Evolutionary conservation across 108 stramenopile genomes (phyloP), one percentile per base, ranked within the genome.

Genomic region (Conticribra guillardii): DNA sequence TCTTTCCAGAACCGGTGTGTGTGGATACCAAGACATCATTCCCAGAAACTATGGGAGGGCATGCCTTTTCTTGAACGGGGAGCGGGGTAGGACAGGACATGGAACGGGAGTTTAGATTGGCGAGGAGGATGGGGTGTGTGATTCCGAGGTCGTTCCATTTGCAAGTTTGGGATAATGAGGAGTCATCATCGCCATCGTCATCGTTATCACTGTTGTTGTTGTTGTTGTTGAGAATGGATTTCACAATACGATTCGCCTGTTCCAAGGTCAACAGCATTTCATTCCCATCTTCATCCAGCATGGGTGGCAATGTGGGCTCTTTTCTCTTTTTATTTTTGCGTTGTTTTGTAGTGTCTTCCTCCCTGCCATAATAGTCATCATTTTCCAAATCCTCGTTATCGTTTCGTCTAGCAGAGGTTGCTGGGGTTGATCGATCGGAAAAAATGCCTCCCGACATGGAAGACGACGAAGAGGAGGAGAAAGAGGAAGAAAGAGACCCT

Each of bases 1-100:
- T 96, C 64, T 96, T 96, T 4, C 94, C 94, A 31, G 79, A 82
- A 8, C 94, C 94, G 0, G 94, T 96, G 60, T 93, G 92, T 0
- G 91, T 91, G 23, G 90, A 91, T 0, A 95, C 67, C 23, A 96
- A 59, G 7, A 88, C 87, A 65, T 93, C 94, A 54, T 81, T 79
- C 32, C 82, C 85, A 9, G 69, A 64, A 7, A 90, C 24, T 8
- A 91, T 85, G 7, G 86, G 59, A 26, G 91, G 90, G 46, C 81
- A 80, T 0, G 91, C 67, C 54, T 87, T 81, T 15, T 77, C 82
- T 79, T 96, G 94, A 11, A 90, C 91, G 8, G 89, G 58, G 0
- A 96, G 65, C 11, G 94, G 90, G 15, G 59, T 41, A 7, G 71
- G 53, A 70, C 91, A 93, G 44, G 71, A 56, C 85, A 91, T 88